Evolutionary conservation across 495 filamentous ascomycete species (phyloP), one percentile per base, ranked within the genome.

Genomic region (Talaromyces wortmannii): DNA sequence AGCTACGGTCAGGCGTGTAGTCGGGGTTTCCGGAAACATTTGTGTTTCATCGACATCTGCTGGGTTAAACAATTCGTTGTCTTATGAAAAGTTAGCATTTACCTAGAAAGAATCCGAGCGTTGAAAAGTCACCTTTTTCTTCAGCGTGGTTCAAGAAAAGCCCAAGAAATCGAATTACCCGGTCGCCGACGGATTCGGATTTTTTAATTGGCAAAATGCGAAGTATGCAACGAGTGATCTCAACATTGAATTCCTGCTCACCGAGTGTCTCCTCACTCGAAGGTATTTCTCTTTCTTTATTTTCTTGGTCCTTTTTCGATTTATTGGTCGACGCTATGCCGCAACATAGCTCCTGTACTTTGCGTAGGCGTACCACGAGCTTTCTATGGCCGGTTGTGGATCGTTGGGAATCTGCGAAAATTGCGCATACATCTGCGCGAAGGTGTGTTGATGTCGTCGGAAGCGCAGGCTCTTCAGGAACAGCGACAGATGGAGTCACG

Each of bases 331-430:
- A 76, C 0, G 83, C 81, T 58, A 92, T 90, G 58, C 87, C 90
- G 68, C 88, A 90, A 77, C 90, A 96, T 44, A 83, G 76, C 64
- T 97, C 94, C 60, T 96, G 91, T 16, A 92, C 74, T 61, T 92
- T 96, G 53, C 94, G 83, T 48, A 95, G 76, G 23, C 84, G 91
- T 50, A 96, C 85, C 16, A 86, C 85, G 0, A 96, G 80, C 64
- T 97, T 98, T 30, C 94, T 78, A 64, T 97, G 95, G 1, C 87
- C 87, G 0, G 91, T 90, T 0, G 89, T 92, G 11, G 87, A 90
- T 58, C 85, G 83, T 67, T 97, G 95, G 18, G 92, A 89, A 61
- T 96, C 90, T 48, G 79, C 81, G 63, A 97, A 97, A 30, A 96
- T 82, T 57, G 78, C 67, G 64, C 85, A 90, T 46, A 96, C 81